Conservation (phyloP, 345 rosid genomes). For the Passiflora organensis region DNA sequence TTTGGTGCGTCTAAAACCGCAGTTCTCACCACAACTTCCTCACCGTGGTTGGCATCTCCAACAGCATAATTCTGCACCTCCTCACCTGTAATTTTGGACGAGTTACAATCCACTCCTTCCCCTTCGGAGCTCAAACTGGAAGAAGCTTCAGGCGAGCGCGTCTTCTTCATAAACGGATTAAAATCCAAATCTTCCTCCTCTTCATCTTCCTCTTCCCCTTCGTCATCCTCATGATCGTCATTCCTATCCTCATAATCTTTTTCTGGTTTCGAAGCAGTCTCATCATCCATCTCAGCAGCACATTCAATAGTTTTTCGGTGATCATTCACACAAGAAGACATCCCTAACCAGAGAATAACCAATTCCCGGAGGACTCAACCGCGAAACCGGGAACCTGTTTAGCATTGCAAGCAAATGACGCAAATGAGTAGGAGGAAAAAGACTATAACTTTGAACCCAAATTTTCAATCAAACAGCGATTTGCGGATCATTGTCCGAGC, state of each 20-base stretch:
- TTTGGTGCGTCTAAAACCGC: constrained; percentile 13
- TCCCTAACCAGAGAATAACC: too few relatives aligned
- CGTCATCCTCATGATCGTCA: neutral
- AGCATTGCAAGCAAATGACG: too few relatives aligned
- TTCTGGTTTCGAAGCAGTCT: constrained; percentile 12
- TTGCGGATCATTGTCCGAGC: too few relatives aligned
- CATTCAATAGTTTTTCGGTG: constrained; percentile 8
- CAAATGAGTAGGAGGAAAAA: too few relatives aligned
- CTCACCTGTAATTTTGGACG: constrained; percentile 8
- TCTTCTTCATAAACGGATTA: constrained; percentile 69
- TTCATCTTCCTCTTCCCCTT: constrained; percentile 38
- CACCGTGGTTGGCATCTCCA: constrained; percentile 33
- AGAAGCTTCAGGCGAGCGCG: constrained; percentile 71
- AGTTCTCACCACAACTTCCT: constrained; percentile 34
- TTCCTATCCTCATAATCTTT: neutral
- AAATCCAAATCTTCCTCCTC: constrained; percentile 79
- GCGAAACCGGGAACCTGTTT: too few relatives aligned
- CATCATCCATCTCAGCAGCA: neutral
- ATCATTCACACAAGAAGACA: constrained; percentile 5
- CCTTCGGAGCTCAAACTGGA: constrained; percentile 84
- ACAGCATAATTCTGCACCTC: constrained; percentile 18
- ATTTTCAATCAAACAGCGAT: too few relatives aligned
- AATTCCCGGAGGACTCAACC: too few relatives aligned
- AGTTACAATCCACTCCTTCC: constrained; percentile 46
- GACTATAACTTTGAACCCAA: too few relatives aligned